A percentile compares a stretch with the other conserved stretches of the same genome.
Evolutionary conservation across 495 filamentous ascomycete genomes (phyloP).

Genomic region (Pyrenula aspistea): DNA sequence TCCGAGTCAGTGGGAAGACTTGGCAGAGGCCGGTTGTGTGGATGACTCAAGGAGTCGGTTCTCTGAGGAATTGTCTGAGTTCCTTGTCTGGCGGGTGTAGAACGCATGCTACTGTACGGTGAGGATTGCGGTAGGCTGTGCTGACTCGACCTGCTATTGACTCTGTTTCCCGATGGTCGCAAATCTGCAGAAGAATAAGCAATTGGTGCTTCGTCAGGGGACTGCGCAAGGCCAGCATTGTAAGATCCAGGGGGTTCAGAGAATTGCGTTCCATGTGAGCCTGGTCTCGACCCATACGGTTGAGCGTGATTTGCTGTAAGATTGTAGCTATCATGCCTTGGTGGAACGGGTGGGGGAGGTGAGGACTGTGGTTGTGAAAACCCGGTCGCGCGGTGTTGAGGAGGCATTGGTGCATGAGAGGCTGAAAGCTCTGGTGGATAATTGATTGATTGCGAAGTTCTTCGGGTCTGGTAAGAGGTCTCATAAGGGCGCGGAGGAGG

Average conservation of each 20-base stretch:
- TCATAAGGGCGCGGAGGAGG: conserved; percentile 35
- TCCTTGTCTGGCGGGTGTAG: conserved; percentile 22
- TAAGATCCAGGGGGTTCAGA: not conserved
- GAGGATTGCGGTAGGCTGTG: conserved; percentile 23
- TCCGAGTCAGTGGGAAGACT: conserved; percentile 39
- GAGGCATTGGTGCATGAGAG: conserved; percentile 3
- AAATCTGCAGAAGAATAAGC: conserved; percentile 10
- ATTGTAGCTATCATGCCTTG: conserved; percentile 8
- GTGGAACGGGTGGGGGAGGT: conserved; percentile 9
- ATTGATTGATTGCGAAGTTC: conserved; percentile 15
- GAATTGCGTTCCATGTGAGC: not conserved
- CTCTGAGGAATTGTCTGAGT: conserved; percentile 24
- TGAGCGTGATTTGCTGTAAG: not conserved
- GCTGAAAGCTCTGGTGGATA: conserved; percentile 8
- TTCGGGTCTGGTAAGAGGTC: conserved; percentile 30
- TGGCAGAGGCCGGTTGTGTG: conserved; percentile 49
- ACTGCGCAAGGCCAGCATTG: not conserved
- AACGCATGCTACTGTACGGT: conserved; percentile 25
- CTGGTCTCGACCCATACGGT: not conserved
- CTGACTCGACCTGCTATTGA: conserved; percentile 16
- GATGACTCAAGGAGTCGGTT: conserved; percentile 43
- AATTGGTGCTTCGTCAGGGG: conserved; percentile 2
- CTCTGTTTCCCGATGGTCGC: conserved; percentile 26
- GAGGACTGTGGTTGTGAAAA: conserved; percentile 13
- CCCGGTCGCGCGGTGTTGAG: conserved; percentile 1